phyloP scores from a whole-genome alignment of 305 asterid genomes.

The Fraxinus xanthoxyloides region DNA sequence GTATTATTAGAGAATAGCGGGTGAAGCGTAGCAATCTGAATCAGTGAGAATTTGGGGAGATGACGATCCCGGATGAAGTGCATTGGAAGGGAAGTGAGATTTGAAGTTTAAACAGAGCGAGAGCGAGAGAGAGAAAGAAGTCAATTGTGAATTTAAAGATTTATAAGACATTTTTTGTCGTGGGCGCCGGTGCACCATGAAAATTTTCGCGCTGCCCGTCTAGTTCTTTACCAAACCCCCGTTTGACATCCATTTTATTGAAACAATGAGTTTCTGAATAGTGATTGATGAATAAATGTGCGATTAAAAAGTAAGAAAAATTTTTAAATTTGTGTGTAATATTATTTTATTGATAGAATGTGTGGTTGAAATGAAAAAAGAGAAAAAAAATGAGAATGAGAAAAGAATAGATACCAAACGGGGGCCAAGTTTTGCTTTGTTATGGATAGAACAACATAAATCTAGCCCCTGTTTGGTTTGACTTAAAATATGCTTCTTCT shows the following conservation, averaged over 20 bases:
- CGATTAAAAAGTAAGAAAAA: too few species aligned
- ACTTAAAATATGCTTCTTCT: too few species aligned
- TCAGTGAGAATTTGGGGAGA: neutral
- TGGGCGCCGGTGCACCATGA: neutral
- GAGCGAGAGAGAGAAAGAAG: neutral
- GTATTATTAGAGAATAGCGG: neutral
- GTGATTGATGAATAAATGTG: too few species aligned
- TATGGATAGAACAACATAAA: too few species aligned
- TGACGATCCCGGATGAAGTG: slow-evolving; percentile 37
- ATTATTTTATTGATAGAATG: too few species aligned
- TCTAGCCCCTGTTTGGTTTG: too few species aligned
- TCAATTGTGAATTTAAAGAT: neutral
- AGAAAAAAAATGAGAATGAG: too few species aligned
- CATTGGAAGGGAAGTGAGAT: slow-evolving; percentile 48
- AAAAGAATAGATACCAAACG: too few species aligned
- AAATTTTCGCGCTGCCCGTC: neutral
- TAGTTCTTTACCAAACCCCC: neutral
- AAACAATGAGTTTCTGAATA: too few species aligned
- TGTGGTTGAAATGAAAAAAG: too few species aligned
- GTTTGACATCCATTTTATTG: too few species aligned
- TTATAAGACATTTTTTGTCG: neutral
- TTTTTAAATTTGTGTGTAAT: too few species aligned
- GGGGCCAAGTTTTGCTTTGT: neutral
- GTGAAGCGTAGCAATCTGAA: slow-evolving; percentile 39
- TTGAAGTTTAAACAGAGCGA: neutral